A percentile compares a stretch with the other conserved stretches of the same genome.
These are phyloP conservation scores for Oryza brachyantha DNA, from an alignment of 176 grass and related monocot genomes.

Conservation along the genomic window DNA sequence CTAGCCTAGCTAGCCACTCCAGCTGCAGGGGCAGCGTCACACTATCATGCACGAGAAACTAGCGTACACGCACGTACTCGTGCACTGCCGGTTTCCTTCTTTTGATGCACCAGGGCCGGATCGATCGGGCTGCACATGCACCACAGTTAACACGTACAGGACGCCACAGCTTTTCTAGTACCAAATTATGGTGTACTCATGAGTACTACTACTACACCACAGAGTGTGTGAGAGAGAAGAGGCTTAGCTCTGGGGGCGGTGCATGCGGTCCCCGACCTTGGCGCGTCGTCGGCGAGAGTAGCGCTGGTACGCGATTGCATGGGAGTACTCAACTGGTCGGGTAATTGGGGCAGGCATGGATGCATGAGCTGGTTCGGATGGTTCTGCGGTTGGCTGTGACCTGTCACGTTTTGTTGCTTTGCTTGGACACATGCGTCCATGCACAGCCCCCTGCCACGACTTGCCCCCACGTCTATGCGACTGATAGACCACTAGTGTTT, in stretches of 20 bases:
- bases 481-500: not conserved
- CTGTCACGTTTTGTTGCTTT: constrained; percentile 34
- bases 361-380: constrained; percentile 23
- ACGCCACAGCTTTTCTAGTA: not conserved
- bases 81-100: not conserved
- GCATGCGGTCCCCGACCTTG: constrained; percentile 11
- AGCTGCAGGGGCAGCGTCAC: not conserved
- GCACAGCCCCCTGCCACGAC: not conserved
- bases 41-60: not conserved
- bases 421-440: constrained; percentile 35
- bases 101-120: not conserved
- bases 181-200: not conserved
- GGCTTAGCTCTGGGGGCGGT: not conserved
- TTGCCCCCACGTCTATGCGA: not conserved
- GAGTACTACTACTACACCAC: not conserved
- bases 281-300: not conserved
- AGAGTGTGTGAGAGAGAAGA: not conserved
- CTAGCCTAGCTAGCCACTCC: not conserved
- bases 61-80: not conserved
- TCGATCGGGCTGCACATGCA: not conserved
- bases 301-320: not conserved
- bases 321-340: constrained; percentile 12
- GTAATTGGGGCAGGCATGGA: not conserved
- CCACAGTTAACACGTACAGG: not conserved
- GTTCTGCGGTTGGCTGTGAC: constrained; percentile 21